Percentiles rank a stretch among this genome's conserved stretches.
Evolutionary conservation across 164 flowering plant species (phyloP).

Genomic region (Paratinospora sagittata): DNA sequence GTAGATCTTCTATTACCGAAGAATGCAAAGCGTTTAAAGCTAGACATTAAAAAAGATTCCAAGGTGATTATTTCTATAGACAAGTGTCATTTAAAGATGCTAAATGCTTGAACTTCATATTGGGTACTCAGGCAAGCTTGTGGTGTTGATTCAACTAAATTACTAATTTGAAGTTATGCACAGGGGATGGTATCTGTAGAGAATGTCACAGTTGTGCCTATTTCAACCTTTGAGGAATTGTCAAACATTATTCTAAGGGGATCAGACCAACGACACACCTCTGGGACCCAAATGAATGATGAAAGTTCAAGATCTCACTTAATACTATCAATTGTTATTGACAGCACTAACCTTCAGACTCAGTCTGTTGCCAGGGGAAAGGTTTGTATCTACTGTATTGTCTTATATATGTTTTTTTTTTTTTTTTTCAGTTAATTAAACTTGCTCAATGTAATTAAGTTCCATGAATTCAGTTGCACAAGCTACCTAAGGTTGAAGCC

Average conservation of each 20-base stretch:
- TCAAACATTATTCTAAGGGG: conserved; percentile 63
- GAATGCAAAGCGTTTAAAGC: conserved; percentile 52
- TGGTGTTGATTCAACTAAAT: conserved; percentile 5
- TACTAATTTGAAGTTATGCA: background rate
- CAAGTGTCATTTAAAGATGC: background rate
- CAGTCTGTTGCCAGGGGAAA: conserved; percentile 90
- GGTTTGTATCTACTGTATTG: conserved; percentile 33
- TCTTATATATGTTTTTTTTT: background rate
- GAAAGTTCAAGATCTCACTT: conserved; percentile 96
- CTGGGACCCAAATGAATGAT: conserved; percentile 97
- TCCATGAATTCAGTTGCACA: background rate
- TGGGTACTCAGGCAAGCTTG: background rate
- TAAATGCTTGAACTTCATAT: background rate
- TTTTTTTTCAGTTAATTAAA: background rate
- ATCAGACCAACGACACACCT: conserved; percentile 75
- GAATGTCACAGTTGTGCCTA: conserved; percentile 62
- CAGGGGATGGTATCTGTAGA: conserved; percentile 96
- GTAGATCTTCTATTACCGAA: conserved; percentile 84
- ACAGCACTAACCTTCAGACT: conserved; percentile 89
- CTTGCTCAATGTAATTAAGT: background rate
- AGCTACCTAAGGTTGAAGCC: background rate
- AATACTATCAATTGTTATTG: conserved; percentile 81
- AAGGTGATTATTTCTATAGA: conserved; percentile 48
- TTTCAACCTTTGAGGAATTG: conserved; percentile 77
- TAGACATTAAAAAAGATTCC: conserved; percentile 93